phyloP scores from a whole-genome alignment of 805 yeast genomes.

The Monosporozyma servazzii region DNA sequence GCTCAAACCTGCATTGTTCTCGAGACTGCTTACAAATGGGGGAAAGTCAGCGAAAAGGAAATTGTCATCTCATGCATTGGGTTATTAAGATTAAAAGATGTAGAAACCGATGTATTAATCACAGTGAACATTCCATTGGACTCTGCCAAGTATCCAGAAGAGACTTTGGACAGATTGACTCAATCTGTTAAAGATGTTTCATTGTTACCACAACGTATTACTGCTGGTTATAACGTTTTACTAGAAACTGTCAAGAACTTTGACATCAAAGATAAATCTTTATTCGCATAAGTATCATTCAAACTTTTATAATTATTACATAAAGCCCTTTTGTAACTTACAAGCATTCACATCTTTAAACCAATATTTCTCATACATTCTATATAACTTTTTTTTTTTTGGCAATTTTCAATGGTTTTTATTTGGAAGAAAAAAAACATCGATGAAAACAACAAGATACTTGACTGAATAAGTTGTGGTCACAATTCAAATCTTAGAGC shows the following conservation, averaged over 20 bases:
- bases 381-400: too few species aligned
- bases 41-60: slow-evolving; percentile 29
- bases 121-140: slow-evolving; percentile 51
- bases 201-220: slow-evolving; percentile 9
- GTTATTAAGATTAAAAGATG: slow-evolving; percentile 42
- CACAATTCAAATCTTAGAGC: too few species aligned
- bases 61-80: slow-evolving; percentile 47
- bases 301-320: too few species aligned
- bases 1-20: slow-evolving; percentile 30
- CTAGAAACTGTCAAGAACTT: slow-evolving; percentile 17
- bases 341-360: too few species aligned
- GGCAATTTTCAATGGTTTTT: too few species aligned
- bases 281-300: slow-evolving; percentile 16
- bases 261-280: slow-evolving; percentile 19
- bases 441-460: too few species aligned
- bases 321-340: too few species aligned
- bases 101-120: slow-evolving; percentile 51
- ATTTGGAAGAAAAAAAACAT: too few species aligned
- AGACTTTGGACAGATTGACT: not conserved
- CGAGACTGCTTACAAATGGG: slow-evolving; percentile 47
- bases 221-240: slow-evolving; percentile 18
- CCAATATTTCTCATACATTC: too few species aligned
- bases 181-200: not conserved
- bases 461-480: too few species aligned
- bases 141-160: not conserved